Conservation (phyloP, 1,284 basidiomycete species). For the Boletellus deceptivus region DNA sequence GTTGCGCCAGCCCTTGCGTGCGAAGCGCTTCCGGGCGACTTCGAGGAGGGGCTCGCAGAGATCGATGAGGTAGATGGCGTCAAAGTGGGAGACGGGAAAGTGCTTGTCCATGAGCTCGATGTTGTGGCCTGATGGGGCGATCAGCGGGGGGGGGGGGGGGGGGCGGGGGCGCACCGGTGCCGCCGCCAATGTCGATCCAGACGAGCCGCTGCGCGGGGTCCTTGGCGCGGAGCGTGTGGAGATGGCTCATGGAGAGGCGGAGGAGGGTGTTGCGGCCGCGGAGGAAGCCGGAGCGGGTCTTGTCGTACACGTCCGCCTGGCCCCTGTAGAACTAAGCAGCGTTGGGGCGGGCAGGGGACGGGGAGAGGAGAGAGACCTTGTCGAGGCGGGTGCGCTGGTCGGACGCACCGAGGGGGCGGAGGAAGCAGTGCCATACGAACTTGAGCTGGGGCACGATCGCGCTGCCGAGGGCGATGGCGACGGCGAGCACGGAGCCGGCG, state of each 20-base stretch:
- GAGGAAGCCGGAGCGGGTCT: slow-evolving; percentile 57
- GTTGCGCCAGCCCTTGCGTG: slow-evolving; percentile 70
- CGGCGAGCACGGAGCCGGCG: slow-evolving; percentile 21
- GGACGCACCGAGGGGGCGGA: slow-evolving; percentile 38
- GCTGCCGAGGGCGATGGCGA: slow-evolving; percentile 20
- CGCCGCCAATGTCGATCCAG: slow-evolving; percentile 84
- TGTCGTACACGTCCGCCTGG: slow-evolving; percentile 72
- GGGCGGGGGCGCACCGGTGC: slow-evolving; percentile 50
- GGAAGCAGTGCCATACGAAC: slow-evolving; percentile 50
- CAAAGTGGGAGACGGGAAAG: slow-evolving; percentile 62
- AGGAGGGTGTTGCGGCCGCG: slow-evolving; percentile 74
- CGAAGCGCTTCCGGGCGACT: slow-evolving; percentile 69
- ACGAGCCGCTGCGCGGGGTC: slow-evolving; percentile 53
- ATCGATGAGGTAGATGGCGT: slow-evolving; percentile 75
- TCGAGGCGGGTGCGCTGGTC: slow-evolving; percentile 45
- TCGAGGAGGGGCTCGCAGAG: slow-evolving; percentile 75
- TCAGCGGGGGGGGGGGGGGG: background rate
- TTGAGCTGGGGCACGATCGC: slow-evolving; percentile 40
- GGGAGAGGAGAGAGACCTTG: slow-evolving; percentile 32
- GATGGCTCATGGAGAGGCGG: slow-evolving; percentile 65
- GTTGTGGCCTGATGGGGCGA: slow-evolving; percentile 54
- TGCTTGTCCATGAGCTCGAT: slow-evolving; percentile 80
- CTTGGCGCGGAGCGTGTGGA: slow-evolving; percentile 46
- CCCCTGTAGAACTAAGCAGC: slow-evolving; percentile 57
- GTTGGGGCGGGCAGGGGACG: background rate